Evolutionary conservation across 2,329 filamentous ascomycete species (phyloP), one percentile per base, ranked within the genome.

Genomic region (Chalaropsis ovoidea): DNA sequence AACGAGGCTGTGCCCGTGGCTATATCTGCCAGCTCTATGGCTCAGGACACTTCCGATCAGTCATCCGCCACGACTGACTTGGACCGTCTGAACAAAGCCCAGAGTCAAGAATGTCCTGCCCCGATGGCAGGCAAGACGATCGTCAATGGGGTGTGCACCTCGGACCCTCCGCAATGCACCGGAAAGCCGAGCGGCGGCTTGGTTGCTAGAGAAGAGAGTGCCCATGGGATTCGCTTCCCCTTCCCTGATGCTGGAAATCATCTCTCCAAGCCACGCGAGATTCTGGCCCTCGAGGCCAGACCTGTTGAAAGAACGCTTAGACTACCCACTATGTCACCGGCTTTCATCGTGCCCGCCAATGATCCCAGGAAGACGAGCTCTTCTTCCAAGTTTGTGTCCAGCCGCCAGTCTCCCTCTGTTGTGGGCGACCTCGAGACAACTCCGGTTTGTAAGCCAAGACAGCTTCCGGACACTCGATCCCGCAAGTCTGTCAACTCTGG

Each of bases 401-500:
- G 35, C n/a, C 35, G 17, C 15, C 43, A 42, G 41, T 52, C 65
- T 3, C 62, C 56, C 15, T 67, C 62, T 13, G 45, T 67, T 56
- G 65, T 67, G 4, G 65, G 65, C 1, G 65, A 67, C 31, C 62
- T 67, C 13, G 62, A 67, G 45, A 64, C 58, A 52, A 64, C 62
- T 7, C 52, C 56, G 5, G 11, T 61, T 8, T 52, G 42, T 27
- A 64, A 54, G 0, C 43, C 43, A 1, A 56, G 24, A 45, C 42
- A 41, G 8, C n/a, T 45, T 5, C 27, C 24, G 1, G 52, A 35
- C 1, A 7, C 17, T n/a, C 31, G n/a, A 43, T 24, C 45, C 13
- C 35, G 35, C 19, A 67, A 61, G 13, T 15, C n/a, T 10, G 17
- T 45, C 17, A 42, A 54, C 15, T 35, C 47, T 13, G 10, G 43